Conservation (phyloP, 495 filamentous ascomycete genomes). For the Hyaloscypha variabilis region DNA sequence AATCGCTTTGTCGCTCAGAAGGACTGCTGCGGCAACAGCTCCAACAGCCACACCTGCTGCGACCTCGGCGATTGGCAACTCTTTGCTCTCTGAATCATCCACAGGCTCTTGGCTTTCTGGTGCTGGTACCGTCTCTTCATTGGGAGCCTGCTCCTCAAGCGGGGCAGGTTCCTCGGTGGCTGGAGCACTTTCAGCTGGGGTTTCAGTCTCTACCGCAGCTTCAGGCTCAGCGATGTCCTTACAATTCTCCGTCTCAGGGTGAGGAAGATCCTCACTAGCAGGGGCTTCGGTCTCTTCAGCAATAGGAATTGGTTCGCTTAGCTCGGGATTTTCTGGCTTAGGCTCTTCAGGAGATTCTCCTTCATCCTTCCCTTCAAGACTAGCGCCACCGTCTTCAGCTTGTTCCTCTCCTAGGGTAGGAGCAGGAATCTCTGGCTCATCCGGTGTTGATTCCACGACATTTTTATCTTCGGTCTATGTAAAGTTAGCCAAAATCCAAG, state of each 20-base stretch:
- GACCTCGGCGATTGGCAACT: constrained; percentile 16
- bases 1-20: constrained; percentile 6
- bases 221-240: constrained; percentile 1
- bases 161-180: constrained; percentile 3
- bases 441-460: background rate
- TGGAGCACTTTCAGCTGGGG: constrained; percentile 9
- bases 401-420: background rate
- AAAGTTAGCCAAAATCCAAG: background rate
- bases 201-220: background rate
- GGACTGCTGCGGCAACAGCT: constrained; percentile 8
- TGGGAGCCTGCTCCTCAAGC: background rate
- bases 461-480: background rate
- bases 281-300: constrained; percentile 13
- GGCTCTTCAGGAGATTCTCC: background rate
- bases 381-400: background rate
- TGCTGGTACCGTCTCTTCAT: background rate
- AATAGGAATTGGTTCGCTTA: background rate
- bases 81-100: background rate
- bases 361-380: background rate
- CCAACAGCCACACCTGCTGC: constrained; percentile 20
- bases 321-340: constrained; percentile 3
- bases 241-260: background rate
- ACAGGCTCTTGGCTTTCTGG: constrained; percentile 6
- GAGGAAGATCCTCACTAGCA: background rate
- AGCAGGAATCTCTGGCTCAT: background rate